Percentiles rank a stretch among this genome's conserved stretches.
Conservation (phyloP, 176 grass and related monocot species). For the Rhynchospora tenuis region DNA sequence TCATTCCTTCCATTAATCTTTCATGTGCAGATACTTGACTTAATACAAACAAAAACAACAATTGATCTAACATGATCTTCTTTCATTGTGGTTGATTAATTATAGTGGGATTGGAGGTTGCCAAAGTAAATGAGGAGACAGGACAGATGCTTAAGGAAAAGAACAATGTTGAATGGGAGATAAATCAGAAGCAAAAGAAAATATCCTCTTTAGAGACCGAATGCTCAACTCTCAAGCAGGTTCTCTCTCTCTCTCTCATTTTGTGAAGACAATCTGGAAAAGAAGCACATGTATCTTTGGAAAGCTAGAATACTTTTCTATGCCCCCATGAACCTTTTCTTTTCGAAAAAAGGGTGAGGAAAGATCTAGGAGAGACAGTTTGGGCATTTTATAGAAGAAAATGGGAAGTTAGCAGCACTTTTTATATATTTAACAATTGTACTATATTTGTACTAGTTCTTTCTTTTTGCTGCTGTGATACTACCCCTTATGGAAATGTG, state of each 20-base stretch:
- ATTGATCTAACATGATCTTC: neutral
- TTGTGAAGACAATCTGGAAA: conserved; percentile 2
- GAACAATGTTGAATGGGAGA: conserved; percentile 31
- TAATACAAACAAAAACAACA: neutral
- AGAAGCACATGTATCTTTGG: neutral
- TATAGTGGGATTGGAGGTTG: conserved; percentile 54
- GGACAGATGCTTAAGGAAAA: conserved; percentile 36
- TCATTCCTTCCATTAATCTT: neutral
- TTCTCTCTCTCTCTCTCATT: neutral
- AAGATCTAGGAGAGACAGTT: no score
- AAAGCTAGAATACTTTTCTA: neutral
- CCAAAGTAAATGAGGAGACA: conserved; percentile 36
- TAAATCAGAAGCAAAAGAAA: conserved; percentile 52
- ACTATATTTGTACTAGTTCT: no score
- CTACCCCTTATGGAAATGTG: no score
- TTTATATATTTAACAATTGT: no score
- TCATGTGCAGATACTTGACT: neutral
- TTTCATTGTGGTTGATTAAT: neutral
- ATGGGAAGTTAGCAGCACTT: no score
- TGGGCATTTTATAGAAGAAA: no score
- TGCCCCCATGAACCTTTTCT: neutral
- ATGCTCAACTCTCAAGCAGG: conserved; percentile 62
- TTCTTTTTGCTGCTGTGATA: no score
- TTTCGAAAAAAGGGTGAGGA: no score
- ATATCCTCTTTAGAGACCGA: conserved; percentile 46